Evolutionary conservation across 345 rosid genomes (phyloP), one percentile per base, ranked within the genome.

Genomic region (Excoecaria cochinchinensis): DNA sequence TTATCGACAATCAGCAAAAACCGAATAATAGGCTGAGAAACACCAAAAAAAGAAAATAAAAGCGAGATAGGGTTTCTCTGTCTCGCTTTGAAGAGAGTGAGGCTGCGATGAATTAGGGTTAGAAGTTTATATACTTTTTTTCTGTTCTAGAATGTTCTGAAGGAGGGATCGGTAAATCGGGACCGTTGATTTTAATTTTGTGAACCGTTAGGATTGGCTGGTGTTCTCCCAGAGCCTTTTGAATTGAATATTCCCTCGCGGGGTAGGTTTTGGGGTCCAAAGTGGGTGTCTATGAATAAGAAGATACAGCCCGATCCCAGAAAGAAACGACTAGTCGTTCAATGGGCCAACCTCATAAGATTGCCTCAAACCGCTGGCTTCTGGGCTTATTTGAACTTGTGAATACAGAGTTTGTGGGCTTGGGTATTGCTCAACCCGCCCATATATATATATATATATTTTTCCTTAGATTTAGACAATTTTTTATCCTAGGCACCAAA

Each of bases 71-170:
- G 15, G 11, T 21, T 52, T 51, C 53, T 0, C 3, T 0, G 39
- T 38, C 21, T 19, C 4, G 9, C 21, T 7, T 42, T 71, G 6
- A 15, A 24, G 14, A 40, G 0, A 6, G 25, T n/a, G 53, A 6
- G 5, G 14, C 13, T 17, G 6, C 25, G 38, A 0, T 16, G 17
- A 0, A 17, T 22, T 0, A 38, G 6, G 3, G 40, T 1, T 0
- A 0, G 13, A 13, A 61, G 12, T 25, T 24, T 77, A 62, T 80
- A 77, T 74, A 71, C 50, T 39, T 42, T 8, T 19, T 67, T 42
- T 14, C 31, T 13, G 16, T 80, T 83, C 85, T 72, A 60, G 86
- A 75, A 85, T 71, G 82, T 77, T 81, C 76, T 51, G 1, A 63
- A 19, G 64, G 42, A 57, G 39, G 17, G 15, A 56, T 17, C 16